phyloP scores from a whole-genome alignment of 148 eudicot genomes.

The Nepenthes gracilis region DNA sequence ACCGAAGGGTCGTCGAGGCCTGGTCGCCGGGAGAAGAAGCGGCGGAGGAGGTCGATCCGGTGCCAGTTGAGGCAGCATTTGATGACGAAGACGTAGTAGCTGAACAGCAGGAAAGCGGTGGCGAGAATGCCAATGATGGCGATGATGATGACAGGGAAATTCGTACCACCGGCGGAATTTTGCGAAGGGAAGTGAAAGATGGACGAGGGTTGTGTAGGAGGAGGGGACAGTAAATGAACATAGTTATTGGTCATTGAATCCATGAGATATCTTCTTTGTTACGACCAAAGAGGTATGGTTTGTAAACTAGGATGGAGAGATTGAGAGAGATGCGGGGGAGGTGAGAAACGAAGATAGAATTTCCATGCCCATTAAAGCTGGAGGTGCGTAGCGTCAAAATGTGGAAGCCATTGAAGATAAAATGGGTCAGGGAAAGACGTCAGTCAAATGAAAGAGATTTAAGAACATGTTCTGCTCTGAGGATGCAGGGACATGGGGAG shows the following conservation, averaged over 20 bases:
- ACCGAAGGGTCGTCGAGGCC: constrained; percentile 6
- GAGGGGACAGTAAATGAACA: neutral
- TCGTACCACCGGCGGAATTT: neutral
- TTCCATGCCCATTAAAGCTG: too few species aligned
- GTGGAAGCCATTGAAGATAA: neutral
- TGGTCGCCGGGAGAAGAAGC: constrained; percentile 23
- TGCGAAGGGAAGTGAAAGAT: neutral
- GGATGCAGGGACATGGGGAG: too few species aligned
- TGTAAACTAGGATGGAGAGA: neutral
- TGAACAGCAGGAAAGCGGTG: constrained; percentile 47
- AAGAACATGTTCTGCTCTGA: too few species aligned
- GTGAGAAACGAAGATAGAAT: neutral
- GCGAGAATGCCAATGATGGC: constrained; percentile 69
- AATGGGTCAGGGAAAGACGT: neutral
- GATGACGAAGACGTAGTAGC: constrained; percentile 74
- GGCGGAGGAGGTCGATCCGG: constrained; percentile 31
- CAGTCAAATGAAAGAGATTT: neutral
- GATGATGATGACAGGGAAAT: constrained; percentile 61
- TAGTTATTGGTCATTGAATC: too few species aligned
- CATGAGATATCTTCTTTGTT: too few species aligned
- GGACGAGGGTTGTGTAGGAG: neutral
- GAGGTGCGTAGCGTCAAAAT: neutral
- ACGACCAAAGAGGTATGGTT: neutral
- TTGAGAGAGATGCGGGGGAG: neutral
- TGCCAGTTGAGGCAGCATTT: constrained; percentile 69